These are phyloP conservation scores for Fusarium sp. DNA, from an alignment of 2,329 filamentous ascomycete species.

Conservation along the genomic window DNA sequence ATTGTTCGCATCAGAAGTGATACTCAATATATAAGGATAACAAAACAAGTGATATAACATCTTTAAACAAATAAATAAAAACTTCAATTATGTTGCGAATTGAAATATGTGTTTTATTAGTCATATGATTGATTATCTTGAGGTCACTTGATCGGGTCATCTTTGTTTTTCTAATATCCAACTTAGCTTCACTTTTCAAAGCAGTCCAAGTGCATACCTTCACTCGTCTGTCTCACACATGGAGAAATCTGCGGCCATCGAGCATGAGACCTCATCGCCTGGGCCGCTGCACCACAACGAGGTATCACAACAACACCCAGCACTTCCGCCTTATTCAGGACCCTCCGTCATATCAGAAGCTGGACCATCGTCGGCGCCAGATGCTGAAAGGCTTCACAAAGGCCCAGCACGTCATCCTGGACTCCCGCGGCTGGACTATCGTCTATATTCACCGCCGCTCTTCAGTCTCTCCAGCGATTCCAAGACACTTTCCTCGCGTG, in stretches of 20 bases:
- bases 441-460: constrained; percentile 65
- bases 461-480: constrained; percentile 65
- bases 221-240: neutral
- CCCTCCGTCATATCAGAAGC: constrained; percentile 28
- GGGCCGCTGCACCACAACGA: neutral
- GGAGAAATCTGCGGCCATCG: constrained; percentile 8
- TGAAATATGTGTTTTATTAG: neutral
- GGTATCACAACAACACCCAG: constrained; percentile 8
- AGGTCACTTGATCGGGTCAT: neutral
- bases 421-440: constrained; percentile 64
- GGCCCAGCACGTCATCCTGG: constrained; percentile 58
- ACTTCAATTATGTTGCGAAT: neutral
- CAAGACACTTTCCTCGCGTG: constrained; percentile 61
- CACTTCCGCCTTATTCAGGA: constrained; percentile 45
- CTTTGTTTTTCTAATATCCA: neutral
- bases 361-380: neutral
- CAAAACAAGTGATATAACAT: too few species aligned
- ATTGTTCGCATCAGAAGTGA: too few species aligned
- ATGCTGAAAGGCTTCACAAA: constrained; percentile 23
- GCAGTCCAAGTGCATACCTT: neutral
- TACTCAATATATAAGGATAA: neutral
- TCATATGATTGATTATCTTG: neutral
- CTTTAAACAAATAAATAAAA: neutral
- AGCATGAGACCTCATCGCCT: neutral
- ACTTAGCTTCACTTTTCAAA: neutral